phyloP scores from a whole-genome alignment of 768 basidiomycete genomes.

The Boletus tomentosulus region DNA sequence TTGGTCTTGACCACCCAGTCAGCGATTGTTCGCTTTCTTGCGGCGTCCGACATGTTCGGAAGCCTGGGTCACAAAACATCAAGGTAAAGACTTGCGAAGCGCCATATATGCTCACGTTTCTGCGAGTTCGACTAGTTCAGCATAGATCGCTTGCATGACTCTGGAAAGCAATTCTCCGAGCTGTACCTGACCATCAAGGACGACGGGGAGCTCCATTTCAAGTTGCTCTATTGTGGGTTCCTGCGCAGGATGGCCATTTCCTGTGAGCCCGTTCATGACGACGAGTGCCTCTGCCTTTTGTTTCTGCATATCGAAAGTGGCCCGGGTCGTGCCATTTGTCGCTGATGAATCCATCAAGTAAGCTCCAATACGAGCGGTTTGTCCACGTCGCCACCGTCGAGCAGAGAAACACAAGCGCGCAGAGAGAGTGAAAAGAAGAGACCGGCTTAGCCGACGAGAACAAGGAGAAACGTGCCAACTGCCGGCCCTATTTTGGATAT shows the following conservation, averaged over 20 bases:
- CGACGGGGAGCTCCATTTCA: constrained; percentile 69
- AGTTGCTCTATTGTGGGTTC: constrained; percentile 51
- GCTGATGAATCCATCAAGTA: constrained; percentile 14
- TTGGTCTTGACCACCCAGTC: constrained; percentile 91
- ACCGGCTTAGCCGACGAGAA: constrained; percentile 6
- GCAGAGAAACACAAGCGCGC: neutral
- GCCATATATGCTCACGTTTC: constrained; percentile 63
- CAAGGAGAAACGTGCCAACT: constrained; percentile 11
- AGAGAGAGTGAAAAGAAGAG: neutral
- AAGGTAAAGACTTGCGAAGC: neutral
- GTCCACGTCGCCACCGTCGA: constrained; percentile 7
- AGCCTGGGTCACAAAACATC: constrained; percentile 39
- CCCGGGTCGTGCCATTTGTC: constrained; percentile 12
- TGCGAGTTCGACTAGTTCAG: constrained; percentile 75
- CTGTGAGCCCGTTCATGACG: constrained; percentile 25
- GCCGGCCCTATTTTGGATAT: constrained; percentile 7
- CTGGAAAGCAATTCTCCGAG: constrained; percentile 74
- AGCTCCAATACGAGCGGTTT: neutral
- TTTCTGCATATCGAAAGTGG: constrained; percentile 23
- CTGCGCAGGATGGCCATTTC: constrained; percentile 36
- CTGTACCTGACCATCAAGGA: constrained; percentile 68
- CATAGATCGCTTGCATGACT: constrained; percentile 74
- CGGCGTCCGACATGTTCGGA: constrained; percentile 78
- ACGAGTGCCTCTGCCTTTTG: constrained; percentile 30
- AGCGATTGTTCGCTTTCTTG: constrained; percentile 75